Evolutionary conservation across 2,329 filamentous ascomycete species (phyloP).

Genomic region (Pyrenophora seminiperda): DNA sequence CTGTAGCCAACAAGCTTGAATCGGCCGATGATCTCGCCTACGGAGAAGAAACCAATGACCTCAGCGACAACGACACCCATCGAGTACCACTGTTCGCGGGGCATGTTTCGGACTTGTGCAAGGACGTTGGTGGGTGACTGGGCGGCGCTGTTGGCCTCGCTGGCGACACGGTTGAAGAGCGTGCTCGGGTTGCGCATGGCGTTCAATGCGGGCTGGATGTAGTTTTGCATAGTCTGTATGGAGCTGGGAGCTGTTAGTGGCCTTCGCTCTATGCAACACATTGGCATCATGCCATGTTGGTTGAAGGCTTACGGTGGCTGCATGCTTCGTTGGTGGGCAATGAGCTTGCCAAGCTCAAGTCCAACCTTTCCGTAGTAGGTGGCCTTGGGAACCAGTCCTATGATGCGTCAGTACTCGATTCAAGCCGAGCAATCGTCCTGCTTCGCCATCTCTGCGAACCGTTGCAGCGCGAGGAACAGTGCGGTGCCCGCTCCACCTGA

Average conservation of each 20-base stretch:
- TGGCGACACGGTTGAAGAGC: slow-evolving; percentile 57
- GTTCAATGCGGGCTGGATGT: slow-evolving; percentile 77
- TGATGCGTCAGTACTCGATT: slow-evolving; percentile 20
- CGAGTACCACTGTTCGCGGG: slow-evolving; percentile 70
- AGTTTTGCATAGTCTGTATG: slow-evolving; percentile 80
- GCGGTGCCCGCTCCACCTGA: slow-evolving; percentile 8
- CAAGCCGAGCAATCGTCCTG: background rate
- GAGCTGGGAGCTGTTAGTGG: slow-evolving; percentile 61
- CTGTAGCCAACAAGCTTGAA: slow-evolving; percentile 93
- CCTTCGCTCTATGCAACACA: slow-evolving; percentile 4
- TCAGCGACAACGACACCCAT: slow-evolving; percentile 83
- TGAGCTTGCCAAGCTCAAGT: slow-evolving; percentile 83
- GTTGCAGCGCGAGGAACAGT: background rate
- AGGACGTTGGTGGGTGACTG: slow-evolving; percentile 62
- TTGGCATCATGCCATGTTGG: too few species aligned
- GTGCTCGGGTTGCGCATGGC: slow-evolving; percentile 70
- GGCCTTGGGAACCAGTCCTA: slow-evolving; percentile 83
- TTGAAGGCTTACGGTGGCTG: slow-evolving; percentile 77
- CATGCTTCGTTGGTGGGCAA: slow-evolving; percentile 90
- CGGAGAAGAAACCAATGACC: slow-evolving; percentile 93
- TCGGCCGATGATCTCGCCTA: slow-evolving; percentile 95
- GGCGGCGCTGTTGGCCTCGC: slow-evolving; percentile 47
- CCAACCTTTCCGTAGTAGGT: slow-evolving; percentile 92
- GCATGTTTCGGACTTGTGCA: slow-evolving; percentile 69
- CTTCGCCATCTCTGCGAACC: background rate